Evolutionary conservation across 257 asterid species (phyloP).

Genomic region (Perilla frutescens): DNA sequence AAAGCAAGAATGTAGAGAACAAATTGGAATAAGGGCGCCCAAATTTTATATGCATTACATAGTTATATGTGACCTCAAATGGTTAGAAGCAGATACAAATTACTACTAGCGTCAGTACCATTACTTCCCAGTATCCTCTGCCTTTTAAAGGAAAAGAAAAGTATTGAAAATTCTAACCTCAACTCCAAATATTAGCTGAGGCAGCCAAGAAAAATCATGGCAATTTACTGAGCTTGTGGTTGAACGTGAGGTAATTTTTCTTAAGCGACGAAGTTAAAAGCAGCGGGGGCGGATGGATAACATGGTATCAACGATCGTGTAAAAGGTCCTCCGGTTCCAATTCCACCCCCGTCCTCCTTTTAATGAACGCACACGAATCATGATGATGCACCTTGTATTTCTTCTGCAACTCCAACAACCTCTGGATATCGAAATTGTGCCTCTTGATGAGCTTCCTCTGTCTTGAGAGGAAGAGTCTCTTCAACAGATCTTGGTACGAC

Average conservation of each 20-base stretch:
- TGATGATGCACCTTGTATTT: slow-evolving; percentile 53
- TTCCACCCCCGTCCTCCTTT: slow-evolving; percentile 56
- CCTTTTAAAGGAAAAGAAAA: slow-evolving; percentile 13
- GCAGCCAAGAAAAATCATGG: slow-evolving; percentile 29
- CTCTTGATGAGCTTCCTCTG: slow-evolving; percentile 82
- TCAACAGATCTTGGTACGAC: slow-evolving; percentile 70
- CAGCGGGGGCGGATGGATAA: neutral
- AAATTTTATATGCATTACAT: slow-evolving; percentile 28
- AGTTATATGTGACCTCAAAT: slow-evolving; percentile 26
- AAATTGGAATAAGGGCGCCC: neutral
- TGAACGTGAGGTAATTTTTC: slow-evolving; percentile 2
- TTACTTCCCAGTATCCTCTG: slow-evolving; percentile 21
- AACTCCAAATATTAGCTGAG: slow-evolving; percentile 20
- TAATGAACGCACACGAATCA: slow-evolving; percentile 53
- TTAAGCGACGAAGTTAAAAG: neutral
- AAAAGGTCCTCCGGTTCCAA: slow-evolving; percentile 65
- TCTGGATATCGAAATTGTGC: slow-evolving; percentile 66
- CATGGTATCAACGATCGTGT: slow-evolving; percentile 46
- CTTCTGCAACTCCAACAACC: slow-evolving; percentile 75
- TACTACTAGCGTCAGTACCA: slow-evolving; percentile 17
- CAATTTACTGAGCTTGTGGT: slow-evolving; percentile 27
- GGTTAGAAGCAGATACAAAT: slow-evolving; percentile 38
- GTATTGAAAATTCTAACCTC: slow-evolving; percentile 27
- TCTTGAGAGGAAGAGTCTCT: slow-evolving; percentile 88
- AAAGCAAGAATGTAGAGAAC: neutral